phyloP scores from a whole-genome alignment of 2,329 filamentous ascomycete species.

The Phialemoniopsis sp. region DNA sequence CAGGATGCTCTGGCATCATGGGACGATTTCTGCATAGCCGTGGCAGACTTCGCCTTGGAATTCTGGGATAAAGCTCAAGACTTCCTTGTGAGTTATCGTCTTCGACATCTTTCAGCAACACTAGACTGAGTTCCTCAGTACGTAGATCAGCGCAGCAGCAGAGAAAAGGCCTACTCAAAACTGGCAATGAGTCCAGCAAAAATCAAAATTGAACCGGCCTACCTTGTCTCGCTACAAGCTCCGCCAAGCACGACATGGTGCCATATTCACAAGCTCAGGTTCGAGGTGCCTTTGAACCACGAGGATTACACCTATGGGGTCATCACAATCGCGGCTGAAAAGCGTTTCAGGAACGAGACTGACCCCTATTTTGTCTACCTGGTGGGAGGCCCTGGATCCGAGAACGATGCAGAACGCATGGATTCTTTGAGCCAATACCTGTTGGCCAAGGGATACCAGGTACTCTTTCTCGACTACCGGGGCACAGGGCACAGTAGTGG shows the following conservation, averaged over 20 bases:
- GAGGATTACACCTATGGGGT: not conserved
- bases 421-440: slow-evolving; percentile 48
- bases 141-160: no score
- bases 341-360: not conserved
- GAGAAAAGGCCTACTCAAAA: no score
- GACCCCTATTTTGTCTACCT: slow-evolving; percentile 45
- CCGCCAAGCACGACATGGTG: not conserved
- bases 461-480: slow-evolving; percentile 67
- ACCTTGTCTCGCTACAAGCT: no score
- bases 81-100: no score
- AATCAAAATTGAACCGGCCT: no score
- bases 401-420: slow-evolving; percentile 18
- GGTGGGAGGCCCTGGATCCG: slow-evolving; percentile 66
- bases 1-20: no score
- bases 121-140: no score
- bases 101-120: no score
- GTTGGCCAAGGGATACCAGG: slow-evolving; percentile 62
- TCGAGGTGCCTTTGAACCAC: slow-evolving; percentile 9
- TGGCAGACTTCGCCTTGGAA: no score
- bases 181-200: no score
- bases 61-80: no score
- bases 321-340: not conserved
- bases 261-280: slow-evolving; percentile 1
- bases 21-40: no score
- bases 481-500: slow-evolving; percentile 59